phyloP scores from a whole-genome alignment of 257 asterid genomes.

The Salvia miltiorrhiza region DNA sequence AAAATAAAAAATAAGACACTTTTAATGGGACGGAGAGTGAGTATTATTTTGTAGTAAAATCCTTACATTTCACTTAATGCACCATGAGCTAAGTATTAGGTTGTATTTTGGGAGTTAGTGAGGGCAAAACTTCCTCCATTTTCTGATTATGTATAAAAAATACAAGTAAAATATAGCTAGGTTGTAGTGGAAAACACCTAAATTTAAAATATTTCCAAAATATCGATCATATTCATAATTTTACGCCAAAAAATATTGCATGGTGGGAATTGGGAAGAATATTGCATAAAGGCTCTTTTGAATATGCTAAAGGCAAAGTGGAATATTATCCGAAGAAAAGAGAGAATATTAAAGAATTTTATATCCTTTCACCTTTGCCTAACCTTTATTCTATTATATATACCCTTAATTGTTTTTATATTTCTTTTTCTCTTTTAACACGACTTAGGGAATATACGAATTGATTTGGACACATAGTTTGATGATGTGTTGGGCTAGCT shows the following conservation, averaged over 20 bases:
- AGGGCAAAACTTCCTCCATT: no score
- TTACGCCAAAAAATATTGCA: neutral
- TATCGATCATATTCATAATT: neutral
- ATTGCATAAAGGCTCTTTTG: no score
- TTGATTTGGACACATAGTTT: neutral
- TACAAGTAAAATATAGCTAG: no score
- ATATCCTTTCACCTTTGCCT: constrained; percentile 12
- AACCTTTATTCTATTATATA: constrained; percentile 27
- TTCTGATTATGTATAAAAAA: no score
- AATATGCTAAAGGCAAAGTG: constrained; percentile 21
- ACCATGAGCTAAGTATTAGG: neutral
- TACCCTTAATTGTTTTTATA: neutral
- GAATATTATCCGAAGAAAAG: constrained; percentile 26
- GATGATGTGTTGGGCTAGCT: neutral
- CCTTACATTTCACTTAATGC: no score
- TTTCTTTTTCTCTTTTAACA: neutral
- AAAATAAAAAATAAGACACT: no score
- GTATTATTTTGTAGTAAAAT: no score
- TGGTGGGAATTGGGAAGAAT: constrained; percentile 18
- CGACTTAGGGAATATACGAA: neutral
- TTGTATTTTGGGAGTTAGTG: neutral
- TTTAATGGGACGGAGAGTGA: no score
- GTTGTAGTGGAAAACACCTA: no score
- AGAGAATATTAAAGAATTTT: neutral
- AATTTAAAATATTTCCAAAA: neutral